Conservation (phyloP, 306 rosid species). For the Sphenostylis stenocarpa region DNA sequence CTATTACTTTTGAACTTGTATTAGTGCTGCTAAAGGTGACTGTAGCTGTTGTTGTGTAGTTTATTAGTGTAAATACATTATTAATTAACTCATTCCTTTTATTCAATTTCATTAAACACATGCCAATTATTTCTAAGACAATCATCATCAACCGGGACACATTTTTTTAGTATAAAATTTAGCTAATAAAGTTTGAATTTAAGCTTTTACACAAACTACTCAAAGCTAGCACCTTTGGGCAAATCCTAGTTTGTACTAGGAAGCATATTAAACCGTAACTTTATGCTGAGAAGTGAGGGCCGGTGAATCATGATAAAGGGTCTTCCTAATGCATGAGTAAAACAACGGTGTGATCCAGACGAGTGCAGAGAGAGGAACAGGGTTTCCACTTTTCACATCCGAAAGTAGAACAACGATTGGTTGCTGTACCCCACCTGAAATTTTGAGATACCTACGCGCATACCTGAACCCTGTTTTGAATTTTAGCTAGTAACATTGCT, state of each 20-base stretch:
- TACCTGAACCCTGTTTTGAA: conserved; percentile 19
- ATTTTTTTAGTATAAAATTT: neutral
- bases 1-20: conserved; percentile 4
- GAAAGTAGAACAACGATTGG: conserved; percentile 23
- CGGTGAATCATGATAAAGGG: conserved; percentile 2
- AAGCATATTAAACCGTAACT: neutral
- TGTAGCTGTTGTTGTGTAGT: neutral
- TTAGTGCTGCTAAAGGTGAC: neutral
- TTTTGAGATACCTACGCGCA: conserved; percentile 9
- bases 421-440: conserved; percentile 26
- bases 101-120: conserved; percentile 14
- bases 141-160: neutral
- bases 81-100: neutral
- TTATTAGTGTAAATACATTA: neutral
- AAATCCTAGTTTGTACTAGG: neutral
- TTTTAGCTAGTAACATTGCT: neutral
- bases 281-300: neutral
- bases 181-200: neutral
- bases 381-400: conserved; percentile 27
- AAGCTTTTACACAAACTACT: neutral
- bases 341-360: conserved; percentile 24
- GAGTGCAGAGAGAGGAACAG: conserved; percentile 22
- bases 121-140: conserved; percentile 4
- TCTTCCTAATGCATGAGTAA: conserved; percentile 11
- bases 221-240: neutral